Percentiles rank a stretch among this genome's conserved stretches.
phyloP scores from a whole-genome alignment of 371 early-diverging fungal species.

The Lichtheimia ornata region DNA sequence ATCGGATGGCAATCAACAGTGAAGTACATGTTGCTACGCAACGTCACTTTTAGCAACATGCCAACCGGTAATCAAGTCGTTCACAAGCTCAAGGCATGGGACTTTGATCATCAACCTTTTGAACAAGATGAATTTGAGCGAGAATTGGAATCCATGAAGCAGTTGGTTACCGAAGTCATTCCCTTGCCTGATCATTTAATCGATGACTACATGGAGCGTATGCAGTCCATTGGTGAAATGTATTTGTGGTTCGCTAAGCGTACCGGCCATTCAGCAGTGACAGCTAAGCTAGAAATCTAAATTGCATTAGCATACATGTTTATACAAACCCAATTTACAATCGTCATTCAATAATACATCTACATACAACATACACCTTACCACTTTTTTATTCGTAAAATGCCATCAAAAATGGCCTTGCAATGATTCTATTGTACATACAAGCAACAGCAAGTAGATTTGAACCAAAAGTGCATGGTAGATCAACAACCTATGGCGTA shows the following conservation, averaged over 20 bases:
- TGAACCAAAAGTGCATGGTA: no score
- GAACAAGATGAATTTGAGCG: conserved; percentile 48
- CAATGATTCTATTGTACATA: no score
- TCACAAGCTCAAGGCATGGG: conserved; percentile 38
- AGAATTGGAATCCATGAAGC: conserved; percentile 33
- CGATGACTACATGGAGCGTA: conserved; percentile 34
- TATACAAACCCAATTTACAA: no score
- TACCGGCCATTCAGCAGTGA: conserved; percentile 19
- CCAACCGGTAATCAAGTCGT: conserved; percentile 29
- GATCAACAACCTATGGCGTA: no score
- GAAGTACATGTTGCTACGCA: conserved; percentile 32
- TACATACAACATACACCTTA: no score
- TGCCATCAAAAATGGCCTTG: no score
- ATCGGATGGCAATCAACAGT: conserved; percentile 42
- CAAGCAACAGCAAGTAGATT: no score
- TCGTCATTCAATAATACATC: no score
- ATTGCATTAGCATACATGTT: background rate
- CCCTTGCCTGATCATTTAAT: conserved; percentile 31
- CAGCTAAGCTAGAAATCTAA: conserved; percentile 20
- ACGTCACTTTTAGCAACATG: conserved; percentile 24
- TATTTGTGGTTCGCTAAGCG: conserved; percentile 50
- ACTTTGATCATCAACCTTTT: conserved; percentile 40
- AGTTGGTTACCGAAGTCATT: conserved; percentile 41
- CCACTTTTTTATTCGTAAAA: no score
- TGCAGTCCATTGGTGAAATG: conserved; percentile 46